Evolutionary conservation across 192 early-diverging fungal genomes (phyloP).

Genomic region (Cladochytrium replicatum): DNA sequence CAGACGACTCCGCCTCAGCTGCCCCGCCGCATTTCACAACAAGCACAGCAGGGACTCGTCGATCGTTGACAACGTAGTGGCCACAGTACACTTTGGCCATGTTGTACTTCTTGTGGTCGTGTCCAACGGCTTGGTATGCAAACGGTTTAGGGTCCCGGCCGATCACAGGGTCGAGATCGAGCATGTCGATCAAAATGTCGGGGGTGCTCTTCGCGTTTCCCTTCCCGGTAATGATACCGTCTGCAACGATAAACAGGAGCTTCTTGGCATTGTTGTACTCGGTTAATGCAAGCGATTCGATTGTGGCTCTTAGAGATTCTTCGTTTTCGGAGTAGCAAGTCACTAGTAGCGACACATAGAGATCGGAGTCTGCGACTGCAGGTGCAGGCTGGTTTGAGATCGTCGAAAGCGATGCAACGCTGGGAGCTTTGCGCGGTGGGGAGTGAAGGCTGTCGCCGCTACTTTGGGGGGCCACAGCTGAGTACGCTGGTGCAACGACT

Average conservation of each 20-base stretch:
- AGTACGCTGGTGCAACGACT: too few species aligned
- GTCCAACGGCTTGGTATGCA: constrained; percentile 67
- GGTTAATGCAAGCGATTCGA: constrained; percentile 78
- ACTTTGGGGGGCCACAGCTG: too few species aligned
- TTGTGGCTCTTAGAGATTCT: constrained; percentile 51
- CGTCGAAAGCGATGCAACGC: too few species aligned
- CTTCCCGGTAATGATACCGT: constrained; percentile 78
- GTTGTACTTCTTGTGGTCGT: constrained; percentile 79
- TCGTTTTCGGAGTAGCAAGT: constrained; percentile 88
- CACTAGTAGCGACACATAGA: too few species aligned
- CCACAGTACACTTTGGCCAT: constrained; percentile 60
- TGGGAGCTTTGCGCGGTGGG: too few species aligned
- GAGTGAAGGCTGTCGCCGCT: too few species aligned
- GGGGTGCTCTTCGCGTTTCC: constrained; percentile 75
- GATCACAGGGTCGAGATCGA: constrained; percentile 15
- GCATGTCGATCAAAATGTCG: constrained; percentile 65
- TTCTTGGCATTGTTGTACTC: constrained; percentile 79
- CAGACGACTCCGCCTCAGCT: constrained; percentile 18
- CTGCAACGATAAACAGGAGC: constrained; percentile 82
- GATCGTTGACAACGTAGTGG: constrained; percentile 10
- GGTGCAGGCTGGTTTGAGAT: too few species aligned
- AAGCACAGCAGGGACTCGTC: constrained; percentile 24
- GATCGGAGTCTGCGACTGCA: too few species aligned
- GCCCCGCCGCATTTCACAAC: constrained; percentile 38
- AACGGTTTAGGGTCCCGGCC: constrained; percentile 13